phyloP scores from a whole-genome alignment of 768 basidiomycete species.

The Russula abietina region DNA sequence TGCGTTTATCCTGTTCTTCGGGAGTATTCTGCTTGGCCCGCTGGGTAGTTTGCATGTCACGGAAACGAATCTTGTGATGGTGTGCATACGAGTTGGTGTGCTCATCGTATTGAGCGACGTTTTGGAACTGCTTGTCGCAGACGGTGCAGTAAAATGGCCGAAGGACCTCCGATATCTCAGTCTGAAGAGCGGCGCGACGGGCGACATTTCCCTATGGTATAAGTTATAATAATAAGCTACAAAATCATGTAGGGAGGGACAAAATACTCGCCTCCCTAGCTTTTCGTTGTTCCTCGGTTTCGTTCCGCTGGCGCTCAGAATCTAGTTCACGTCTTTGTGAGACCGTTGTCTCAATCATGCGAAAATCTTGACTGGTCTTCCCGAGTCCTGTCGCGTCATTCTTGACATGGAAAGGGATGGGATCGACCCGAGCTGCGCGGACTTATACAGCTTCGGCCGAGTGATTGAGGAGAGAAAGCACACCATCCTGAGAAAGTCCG shows the following conservation, averaged over 20 bases:
- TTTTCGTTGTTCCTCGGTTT: slow-evolving; percentile 70
- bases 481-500: slow-evolving; percentile 72
- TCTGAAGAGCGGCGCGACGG: slow-evolving; percentile 56
- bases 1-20: slow-evolving; percentile 65
- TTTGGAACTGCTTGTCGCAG: slow-evolving; percentile 86
- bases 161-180: slow-evolving; percentile 62
- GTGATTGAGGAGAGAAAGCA: slow-evolving; percentile 19
- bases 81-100: slow-evolving; percentile 88
- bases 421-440: slow-evolving; percentile 66
- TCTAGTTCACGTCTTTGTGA: slow-evolving; percentile 74
- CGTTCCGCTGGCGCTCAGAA: slow-evolving; percentile 74
- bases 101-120: slow-evolving; percentile 81
- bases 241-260: background rate
- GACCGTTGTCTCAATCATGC: slow-evolving; percentile 81
- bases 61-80: slow-evolving; percentile 76
- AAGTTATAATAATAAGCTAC: background rate
- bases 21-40: slow-evolving; percentile 49
- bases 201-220: slow-evolving; percentile 52
- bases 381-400: slow-evolving; percentile 74
- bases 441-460: slow-evolving; percentile 3
- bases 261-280: slow-evolving; percentile 54
- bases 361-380: slow-evolving; percentile 70
- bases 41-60: slow-evolving; percentile 73
- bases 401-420: slow-evolving; percentile 77
- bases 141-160: slow-evolving; percentile 73